Evolutionary conservation across 2,329 filamentous ascomycete species (phyloP), one percentile per base, ranked within the genome.

Genomic region (Phyllosticta citrichinensis): DNA sequence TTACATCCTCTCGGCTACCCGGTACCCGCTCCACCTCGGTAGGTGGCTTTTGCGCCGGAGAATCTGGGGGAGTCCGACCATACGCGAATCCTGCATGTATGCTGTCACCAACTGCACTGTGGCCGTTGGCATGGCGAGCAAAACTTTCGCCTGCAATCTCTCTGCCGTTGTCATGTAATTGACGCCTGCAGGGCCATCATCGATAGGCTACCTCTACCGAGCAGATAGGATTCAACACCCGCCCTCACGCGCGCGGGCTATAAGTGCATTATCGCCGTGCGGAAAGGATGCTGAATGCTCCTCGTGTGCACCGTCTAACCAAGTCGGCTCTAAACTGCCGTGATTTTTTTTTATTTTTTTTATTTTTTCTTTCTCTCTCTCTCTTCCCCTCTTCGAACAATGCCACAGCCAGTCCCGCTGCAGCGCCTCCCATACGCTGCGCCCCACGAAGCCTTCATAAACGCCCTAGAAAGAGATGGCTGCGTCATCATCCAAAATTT

Each of bases 401-500:
- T 60, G 58, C 58, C 24, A 5, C 58, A 24, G 35, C 35, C 22
- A 33, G 40, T 14, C 52, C 58, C 22, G 12, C 62, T 64, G 56
- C 64, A 62, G 47, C 62, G 62, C 22, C 52, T 66, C 51, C 57
- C 62, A 2, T 65, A 65, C 62, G 33, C 30, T 40, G 59, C 61
- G 14, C 62, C 64, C 6, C 61, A 57, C 2, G 55, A 62, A 19
- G 53, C 52, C 30, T 73, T 74, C 65, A 68, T 73, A 59, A 64
- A 68, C 8, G 70, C 71, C 1, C 58, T 73, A 24, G 69, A 74
- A 62, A 62, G 66, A 54, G 69, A 74, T 62, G 71, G 71, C 22
- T 71, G 71, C 50, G 72, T 72, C 9, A 68, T 74, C 40, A 64
- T 74, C 25, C 65, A 67, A 24, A 67, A 70, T 58, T 74, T 73